Evolutionary conservation across 108 stramenopile species (phyloP).

Genomic region (Conticribra guillardii): DNA sequence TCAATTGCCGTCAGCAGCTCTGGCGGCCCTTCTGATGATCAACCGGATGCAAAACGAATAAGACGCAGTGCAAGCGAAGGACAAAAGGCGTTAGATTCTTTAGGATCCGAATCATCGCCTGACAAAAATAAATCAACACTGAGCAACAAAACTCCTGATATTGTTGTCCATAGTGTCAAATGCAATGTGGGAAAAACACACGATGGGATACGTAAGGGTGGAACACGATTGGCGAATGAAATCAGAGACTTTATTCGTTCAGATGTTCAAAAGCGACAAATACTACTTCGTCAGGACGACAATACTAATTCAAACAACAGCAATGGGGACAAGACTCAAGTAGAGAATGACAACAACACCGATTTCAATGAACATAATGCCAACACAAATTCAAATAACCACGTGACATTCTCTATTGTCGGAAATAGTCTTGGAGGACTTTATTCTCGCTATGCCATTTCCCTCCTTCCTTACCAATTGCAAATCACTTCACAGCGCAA

Average conservation of each 20-base stretch:
- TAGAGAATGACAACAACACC: neutral
- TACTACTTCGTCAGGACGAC: constrained; percentile 6
- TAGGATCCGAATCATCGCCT: neutral
- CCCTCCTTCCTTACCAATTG: constrained; percentile 46
- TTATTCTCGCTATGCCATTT: constrained; percentile 82
- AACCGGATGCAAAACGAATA: constrained; percentile 17
- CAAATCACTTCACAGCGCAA: constrained; percentile 43
- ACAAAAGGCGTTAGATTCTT: neutral
- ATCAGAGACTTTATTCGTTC: constrained; percentile 59
- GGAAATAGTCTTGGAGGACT: constrained; percentile 89
- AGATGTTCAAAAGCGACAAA: constrained; percentile 55
- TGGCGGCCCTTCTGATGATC: constrained; percentile 1
- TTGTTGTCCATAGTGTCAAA: constrained; percentile 65
- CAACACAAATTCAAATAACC: constrained; percentile 2
- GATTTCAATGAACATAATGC: neutral
- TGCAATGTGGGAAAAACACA: constrained; percentile 82
- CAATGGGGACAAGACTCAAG: neutral
- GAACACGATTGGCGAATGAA: constrained; percentile 76
- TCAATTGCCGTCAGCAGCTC: constrained; percentile 1
- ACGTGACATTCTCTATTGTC: constrained; percentile 77
- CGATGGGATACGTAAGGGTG: constrained; percentile 82
- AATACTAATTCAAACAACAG: neutral
- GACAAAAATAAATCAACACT: neutral
- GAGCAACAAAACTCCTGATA: neutral
- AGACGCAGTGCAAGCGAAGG: constrained; percentile 19